Base-by-base conservation (phyloP, 345 rosid genomes). In the Citrus mangshanensis region DNA sequence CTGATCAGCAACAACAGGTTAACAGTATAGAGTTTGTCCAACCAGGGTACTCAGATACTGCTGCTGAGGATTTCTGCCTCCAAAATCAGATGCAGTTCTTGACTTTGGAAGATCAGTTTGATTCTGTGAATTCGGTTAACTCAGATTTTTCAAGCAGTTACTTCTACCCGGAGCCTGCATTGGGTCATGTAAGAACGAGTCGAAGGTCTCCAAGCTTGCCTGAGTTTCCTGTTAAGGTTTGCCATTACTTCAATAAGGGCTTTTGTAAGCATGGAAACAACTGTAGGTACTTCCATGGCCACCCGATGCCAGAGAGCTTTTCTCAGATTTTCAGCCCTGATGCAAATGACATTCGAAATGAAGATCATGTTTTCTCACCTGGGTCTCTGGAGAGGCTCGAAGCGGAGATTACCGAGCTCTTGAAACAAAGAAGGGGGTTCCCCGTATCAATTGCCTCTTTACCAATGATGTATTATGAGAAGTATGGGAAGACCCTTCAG, bases 381-480 rank as follows among this genome's bases (percentile, higher is more conserved):
- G 85, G 85, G 32, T 88, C 99, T 38, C 93, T 96, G 25, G 95
- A 94, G 75, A 94, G 90, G 83, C 91, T 96, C 27, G 98, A 92
- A 77, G 74, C 88, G 82, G 99, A 96, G 90, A 87, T 96, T 40
- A 80, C 92, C 0, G 97, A 93, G 84, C 89, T 96, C 8, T 81
- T 96, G 68, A 92, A 93, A 85, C 85, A 92, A 0, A 88, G 95
- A 83, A 87, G 93, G 83, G 98, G 99, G n/a, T 70, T 86, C 70
- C 98, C 99, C 0, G 92, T 96, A 68, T 94, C 99, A 0, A 96
- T 96, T 40, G 99, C 99, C 72, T 93, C 98, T 9, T 85, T 96
- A 80, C 99, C 99, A 6, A 91, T 88, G 92, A 81, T 94, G 87
- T 96, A 94, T 59, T 92, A 82, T 18, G 98, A 93, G 81, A 96